Evolutionary conservation across 305 asterid genomes (phyloP).

Genomic region (Fraxinus albicans): DNA sequence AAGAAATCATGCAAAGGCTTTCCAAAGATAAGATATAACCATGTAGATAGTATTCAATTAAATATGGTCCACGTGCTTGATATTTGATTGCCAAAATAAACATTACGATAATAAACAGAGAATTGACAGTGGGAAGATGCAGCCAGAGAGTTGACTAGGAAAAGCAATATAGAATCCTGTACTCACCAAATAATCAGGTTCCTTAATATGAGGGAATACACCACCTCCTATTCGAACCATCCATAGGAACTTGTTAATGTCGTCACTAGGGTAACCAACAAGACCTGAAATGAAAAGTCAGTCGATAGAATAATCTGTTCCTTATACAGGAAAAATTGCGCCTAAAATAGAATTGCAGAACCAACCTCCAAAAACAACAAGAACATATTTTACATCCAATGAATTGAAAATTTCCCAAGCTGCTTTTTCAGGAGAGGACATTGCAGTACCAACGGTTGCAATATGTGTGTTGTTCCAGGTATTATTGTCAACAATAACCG

Average conservation of each 20-base stretch:
- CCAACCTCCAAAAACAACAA: slow-evolving; percentile 98
- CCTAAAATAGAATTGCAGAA: slow-evolving; percentile 20
- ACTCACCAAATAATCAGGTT: slow-evolving; percentile 94
- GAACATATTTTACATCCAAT: slow-evolving; percentile 96
- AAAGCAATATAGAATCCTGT: slow-evolving; percentile 6
- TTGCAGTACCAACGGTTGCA: slow-evolving; percentile 99
- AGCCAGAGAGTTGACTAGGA: background rate
- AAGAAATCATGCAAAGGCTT: background rate
- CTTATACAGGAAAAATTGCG: background rate
- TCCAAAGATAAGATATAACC: background rate
- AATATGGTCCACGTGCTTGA: background rate
- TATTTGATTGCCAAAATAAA: slow-evolving; percentile 6
- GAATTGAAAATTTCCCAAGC: slow-evolving; percentile 97
- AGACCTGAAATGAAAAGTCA: slow-evolving; percentile 61
- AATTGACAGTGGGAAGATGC: background rate
- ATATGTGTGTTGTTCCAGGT: slow-evolving; percentile 99
- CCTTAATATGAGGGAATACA: slow-evolving; percentile 96
- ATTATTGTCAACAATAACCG: slow-evolving; percentile 95
- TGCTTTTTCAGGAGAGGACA: slow-evolving; percentile 98
- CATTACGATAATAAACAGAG: background rate
- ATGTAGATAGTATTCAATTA: background rate
- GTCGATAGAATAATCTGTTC: slow-evolving; percentile 23
- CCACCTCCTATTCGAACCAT: slow-evolving; percentile 99
- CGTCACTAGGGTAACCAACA: slow-evolving; percentile 98
- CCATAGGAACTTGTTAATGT: slow-evolving; percentile 97